A percentile compares a stretch with the other conserved stretches of the same genome.
These are phyloP conservation scores for Agapanthus africanus DNA, from an alignment of 106 monocot genomes.

Conservation along the genomic window DNA sequence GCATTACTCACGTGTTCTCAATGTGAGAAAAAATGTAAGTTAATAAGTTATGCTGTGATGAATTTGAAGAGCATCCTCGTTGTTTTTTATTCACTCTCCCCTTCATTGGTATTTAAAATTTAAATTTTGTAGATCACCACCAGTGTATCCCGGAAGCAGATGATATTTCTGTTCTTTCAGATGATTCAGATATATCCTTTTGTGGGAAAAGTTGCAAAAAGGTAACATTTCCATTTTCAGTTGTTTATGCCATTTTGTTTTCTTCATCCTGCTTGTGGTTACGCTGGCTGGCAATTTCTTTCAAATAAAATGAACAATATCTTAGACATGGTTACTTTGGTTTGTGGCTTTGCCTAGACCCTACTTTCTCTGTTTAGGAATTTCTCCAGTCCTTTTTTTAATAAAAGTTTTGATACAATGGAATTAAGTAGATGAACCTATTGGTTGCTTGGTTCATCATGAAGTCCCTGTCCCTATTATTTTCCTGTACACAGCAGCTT, in stretches of 20 bases:
- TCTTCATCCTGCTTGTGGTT: not conserved
- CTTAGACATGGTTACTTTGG: not conserved
- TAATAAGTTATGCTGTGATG: not conserved
- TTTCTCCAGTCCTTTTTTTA: not conserved
- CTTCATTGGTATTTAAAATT: conserved; percentile 4
- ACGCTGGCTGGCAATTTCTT: not conserved
- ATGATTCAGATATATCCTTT: conserved; percentile 31
- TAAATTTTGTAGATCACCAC: conserved; percentile 56
- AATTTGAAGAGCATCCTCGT: not conserved
- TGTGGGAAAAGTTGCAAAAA: conserved; percentile 27
- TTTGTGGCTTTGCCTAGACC: not conserved
- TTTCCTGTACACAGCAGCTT: not conserved
- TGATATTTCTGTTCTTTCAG: conserved; percentile 15
- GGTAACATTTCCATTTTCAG: conserved; percentile 1
- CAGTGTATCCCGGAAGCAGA: conserved; percentile 55
- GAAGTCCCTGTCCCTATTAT: not conserved
- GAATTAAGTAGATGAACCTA: not conserved
- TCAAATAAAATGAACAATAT: too few relatives aligned
- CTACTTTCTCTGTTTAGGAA: not conserved
- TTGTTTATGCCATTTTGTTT: not conserved
- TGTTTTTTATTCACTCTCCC: not conserved
- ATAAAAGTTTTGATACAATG: not conserved
- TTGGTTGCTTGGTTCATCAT: not conserved
- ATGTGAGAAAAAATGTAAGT: conserved; percentile 73
- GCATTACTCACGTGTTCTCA: conserved; percentile 54